Evolutionary conservation across 1,139 yeast species (phyloP).

Genomic region (Pichia sp.): DNA sequence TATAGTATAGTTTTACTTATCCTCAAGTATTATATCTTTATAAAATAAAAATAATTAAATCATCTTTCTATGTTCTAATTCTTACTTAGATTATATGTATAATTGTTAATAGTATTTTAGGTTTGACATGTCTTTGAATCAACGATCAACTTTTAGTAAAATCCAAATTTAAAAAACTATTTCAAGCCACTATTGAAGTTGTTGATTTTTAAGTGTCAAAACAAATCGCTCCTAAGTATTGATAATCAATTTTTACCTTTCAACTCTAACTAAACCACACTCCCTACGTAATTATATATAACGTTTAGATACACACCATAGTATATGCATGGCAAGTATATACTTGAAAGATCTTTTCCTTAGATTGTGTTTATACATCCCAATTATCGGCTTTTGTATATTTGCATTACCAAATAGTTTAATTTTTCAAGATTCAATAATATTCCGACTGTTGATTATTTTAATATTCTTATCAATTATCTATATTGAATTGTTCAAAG

Average conservation of each 20-base stretch:
- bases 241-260: too few species aligned
- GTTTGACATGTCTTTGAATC: too few species aligned
- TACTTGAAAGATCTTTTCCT: neutral
- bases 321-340: neutral
- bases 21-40: slow-evolving; percentile 11
- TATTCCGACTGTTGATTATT: slow-evolving; percentile 9
- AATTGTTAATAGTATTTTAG: too few species aligned
- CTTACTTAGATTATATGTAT: too few species aligned
- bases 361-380: neutral
- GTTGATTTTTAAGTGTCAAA: too few species aligned
- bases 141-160: too few species aligned
- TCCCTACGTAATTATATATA: too few species aligned
- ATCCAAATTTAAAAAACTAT: too few species aligned
- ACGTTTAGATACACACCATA: too few species aligned
- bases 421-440: neutral
- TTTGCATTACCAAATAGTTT: neutral
- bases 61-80: slow-evolving; percentile 13
- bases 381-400: neutral
- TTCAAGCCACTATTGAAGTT: too few species aligned
- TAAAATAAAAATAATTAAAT: slow-evolving; percentile 12
- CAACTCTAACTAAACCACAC: too few species aligned
- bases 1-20: slow-evolving; percentile 8
- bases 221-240: too few species aligned
- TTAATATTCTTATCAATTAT: slow-evolving; percentile 8
- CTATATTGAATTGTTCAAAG: slow-evolving; percentile 10